These are phyloP conservation scores for Solanum hybrid DNA, from an alignment of 305 asterid genomes.

Conservation along the genomic window DNA sequence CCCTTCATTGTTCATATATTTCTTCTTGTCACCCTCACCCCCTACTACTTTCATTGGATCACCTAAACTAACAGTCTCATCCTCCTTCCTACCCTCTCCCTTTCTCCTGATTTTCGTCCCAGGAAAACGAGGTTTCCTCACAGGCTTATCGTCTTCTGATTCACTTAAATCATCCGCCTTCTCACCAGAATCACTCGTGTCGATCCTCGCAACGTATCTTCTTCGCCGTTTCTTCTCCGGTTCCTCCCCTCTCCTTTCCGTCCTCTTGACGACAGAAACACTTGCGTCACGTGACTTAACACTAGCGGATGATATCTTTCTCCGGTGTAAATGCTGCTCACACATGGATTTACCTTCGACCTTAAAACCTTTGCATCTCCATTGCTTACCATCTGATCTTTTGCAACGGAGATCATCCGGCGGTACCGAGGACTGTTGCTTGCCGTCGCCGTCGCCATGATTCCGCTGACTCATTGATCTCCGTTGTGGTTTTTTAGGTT, in stretches of 20 bases:
- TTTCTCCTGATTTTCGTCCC: background rate
- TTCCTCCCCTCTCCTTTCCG: background rate
- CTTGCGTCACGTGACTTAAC: background rate
- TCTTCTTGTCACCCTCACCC: background rate
- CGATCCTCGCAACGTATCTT: background rate
- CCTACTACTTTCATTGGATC: background rate
- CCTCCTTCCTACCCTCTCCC: background rate
- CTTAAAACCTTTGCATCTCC: constrained; percentile 24
- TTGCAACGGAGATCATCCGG: constrained; percentile 26
- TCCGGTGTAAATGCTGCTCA: constrained; percentile 13
- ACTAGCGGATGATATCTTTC: background rate
- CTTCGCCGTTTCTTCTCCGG: constrained; percentile 8
- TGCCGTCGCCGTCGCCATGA: background rate
- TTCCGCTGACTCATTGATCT: background rate
- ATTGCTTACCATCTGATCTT: constrained; percentile 11
- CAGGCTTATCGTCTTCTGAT: background rate
- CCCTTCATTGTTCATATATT: background rate
- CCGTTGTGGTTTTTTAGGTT: background rate
- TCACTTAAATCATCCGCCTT: background rate
- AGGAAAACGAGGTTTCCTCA: background rate
- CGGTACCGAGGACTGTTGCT: background rate
- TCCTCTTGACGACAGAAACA: background rate
- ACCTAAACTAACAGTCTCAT: background rate
- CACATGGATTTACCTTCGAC: constrained; percentile 13
- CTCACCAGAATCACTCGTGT: background rate